Conservation (phyloP, 2,329 filamentous ascomycete species). For the Periconia sp. region DNA sequence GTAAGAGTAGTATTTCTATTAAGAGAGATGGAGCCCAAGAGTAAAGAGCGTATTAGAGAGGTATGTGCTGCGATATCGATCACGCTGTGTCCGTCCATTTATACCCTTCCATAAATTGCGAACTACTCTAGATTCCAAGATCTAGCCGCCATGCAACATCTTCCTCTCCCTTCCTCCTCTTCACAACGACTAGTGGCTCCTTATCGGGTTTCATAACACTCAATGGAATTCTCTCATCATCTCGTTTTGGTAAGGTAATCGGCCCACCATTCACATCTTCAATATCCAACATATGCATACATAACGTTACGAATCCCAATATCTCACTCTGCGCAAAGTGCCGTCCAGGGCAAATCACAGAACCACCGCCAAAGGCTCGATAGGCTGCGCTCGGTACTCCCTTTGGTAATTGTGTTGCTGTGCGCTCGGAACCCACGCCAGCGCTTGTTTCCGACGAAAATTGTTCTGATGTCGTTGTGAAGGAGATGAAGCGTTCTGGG, state of each 20-base stretch:
- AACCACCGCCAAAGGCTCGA: constrained; percentile 37
- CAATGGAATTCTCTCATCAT: constrained; percentile 21
- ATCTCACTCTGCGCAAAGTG: constrained; percentile 42
- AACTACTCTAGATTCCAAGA: constrained; percentile 7
- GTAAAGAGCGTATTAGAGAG: too few relatives aligned
- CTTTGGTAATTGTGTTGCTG: constrained; percentile 15
- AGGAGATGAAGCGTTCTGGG: constrained; percentile 46
- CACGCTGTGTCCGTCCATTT: too few relatives aligned
- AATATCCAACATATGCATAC: constrained; percentile 35
- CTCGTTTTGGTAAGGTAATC: constrained; percentile 14
- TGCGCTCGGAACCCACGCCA: constrained; percentile 1
- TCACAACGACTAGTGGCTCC: constrained; percentile 17
- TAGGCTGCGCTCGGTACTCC: constrained; percentile 29
- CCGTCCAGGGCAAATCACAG: constrained; percentile 38
- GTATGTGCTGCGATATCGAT: too few relatives aligned
- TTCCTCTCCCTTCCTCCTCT: constrained; percentile 15
- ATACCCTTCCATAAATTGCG: too few relatives aligned
- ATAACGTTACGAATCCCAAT: constrained; percentile 28
- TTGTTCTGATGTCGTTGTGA: constrained; percentile 10
- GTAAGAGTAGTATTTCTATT: too few relatives aligned
- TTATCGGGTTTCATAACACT: constrained; percentile 26
- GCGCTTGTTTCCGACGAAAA: constrained; percentile 8
- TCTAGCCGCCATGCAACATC: constrained; percentile 15
- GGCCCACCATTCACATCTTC: constrained; percentile 9
- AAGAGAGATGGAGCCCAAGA: too few relatives aligned